Evolutionary conservation across 23 red algal species (phyloP), one percentile per base, ranked within the genome.

Genomic region (Cyanidium caldarium): DNA sequence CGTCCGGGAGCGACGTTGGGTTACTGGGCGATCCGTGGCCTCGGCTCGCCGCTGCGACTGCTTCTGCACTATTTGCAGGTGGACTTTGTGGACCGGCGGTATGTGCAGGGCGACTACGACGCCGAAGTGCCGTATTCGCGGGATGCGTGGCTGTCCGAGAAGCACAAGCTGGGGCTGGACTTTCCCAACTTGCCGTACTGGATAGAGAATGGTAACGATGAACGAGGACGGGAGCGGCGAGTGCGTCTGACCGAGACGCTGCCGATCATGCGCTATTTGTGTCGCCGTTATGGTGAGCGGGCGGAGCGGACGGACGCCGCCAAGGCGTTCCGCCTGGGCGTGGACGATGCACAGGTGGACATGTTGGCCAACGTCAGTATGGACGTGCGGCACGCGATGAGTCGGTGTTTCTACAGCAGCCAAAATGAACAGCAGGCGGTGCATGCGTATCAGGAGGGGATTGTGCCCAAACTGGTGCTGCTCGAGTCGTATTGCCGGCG

Each of bases 61-160:
- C 51, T 61, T 16, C 51, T 61, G 7, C 31, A 61, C 51, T 61
- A 61, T 28, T 28, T 61, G 10, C 7, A 61, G 7, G 7, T 61
- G 10, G 51, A 61, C 21, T 61, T 61, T 25, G 51, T 61, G 10
- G 51, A 61, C 23, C 7, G 51, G 51, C 51, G 51, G n/a, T 61
- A 61, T 28, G 51, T 61, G 51, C 51, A 61, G 23, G 51, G 51
- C 13, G 51, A 61, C 51, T 61, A 61, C 23, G 21, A 61, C 23
- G 51, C 19, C 23, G 51, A 61, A 5, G 51, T 61, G 7, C 51
- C 51, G 19, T 61, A 28, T 25, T 61, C 51, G 51, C 19, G 51
- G 51, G 51, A 61, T 25, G 51, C 51, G 13, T 61, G 51, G 51
- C 31, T 61, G 51, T 61, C 51, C 13, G 51, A 28, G 51, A 61